phyloP scores from a whole-genome alignment of 176 grass and related monocot species.

The Oropetium thomaeum region DNA sequence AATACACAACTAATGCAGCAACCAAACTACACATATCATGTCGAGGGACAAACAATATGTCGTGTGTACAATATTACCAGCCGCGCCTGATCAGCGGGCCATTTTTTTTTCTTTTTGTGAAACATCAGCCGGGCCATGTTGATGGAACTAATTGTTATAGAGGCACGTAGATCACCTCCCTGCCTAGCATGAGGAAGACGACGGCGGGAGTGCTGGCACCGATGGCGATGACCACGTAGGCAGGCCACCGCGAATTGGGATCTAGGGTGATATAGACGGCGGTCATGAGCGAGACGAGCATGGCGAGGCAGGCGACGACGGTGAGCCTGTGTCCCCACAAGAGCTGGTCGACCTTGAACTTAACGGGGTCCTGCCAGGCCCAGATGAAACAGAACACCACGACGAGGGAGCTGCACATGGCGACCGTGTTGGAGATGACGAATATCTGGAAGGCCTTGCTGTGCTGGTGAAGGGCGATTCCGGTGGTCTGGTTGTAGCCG shows the following conservation, averaged over 20 bases:
- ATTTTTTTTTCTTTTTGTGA: too few species aligned
- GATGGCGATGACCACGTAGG: slow-evolving; percentile 22
- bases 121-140: neutral
- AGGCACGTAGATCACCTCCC: slow-evolving; percentile 22
- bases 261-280: slow-evolving; percentile 15
- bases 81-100: too few species aligned
- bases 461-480: slow-evolving; percentile 7
- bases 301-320: slow-evolving; percentile 15
- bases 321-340: slow-evolving; percentile 24
- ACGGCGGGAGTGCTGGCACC: neutral
- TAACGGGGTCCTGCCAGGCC: slow-evolving; percentile 26
- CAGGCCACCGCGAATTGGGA: neutral
- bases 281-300: slow-evolving; percentile 26
- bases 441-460: slow-evolving; percentile 27
- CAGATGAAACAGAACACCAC: slow-evolving; percentile 35
- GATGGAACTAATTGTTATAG: neutral
- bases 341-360: slow-evolving; percentile 22
- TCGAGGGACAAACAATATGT: too few species aligned
- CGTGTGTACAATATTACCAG: too few species aligned
- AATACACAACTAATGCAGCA: too few species aligned
- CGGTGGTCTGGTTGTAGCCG: slow-evolving; percentile 3
- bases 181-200: slow-evolving; percentile 22
- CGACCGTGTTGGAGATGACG: slow-evolving; percentile 43
- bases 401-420: slow-evolving; percentile 47
- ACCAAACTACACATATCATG: too few species aligned